phyloP scores from a whole-genome alignment of 441 rosid species.

The Adansonia gregorii region DNA sequence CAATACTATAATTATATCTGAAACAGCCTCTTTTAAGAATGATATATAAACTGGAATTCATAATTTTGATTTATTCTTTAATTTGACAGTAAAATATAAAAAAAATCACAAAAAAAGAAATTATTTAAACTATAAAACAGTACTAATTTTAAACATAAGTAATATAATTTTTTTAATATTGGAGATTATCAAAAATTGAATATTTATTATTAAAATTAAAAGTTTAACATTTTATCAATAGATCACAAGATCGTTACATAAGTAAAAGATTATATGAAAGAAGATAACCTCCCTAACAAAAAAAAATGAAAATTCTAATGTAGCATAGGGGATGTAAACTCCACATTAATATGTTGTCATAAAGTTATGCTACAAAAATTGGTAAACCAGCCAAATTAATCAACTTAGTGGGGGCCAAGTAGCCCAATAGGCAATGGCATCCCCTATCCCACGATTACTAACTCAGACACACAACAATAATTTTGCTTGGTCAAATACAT shows the following conservation, averaged over 20 bases:
- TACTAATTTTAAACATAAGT: neutral
- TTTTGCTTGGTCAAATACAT: constrained; percentile 18
- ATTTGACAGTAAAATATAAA: neutral
- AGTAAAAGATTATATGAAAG: neutral
- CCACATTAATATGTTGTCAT: neutral
- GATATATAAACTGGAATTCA: neutral
- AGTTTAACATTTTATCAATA: no score
- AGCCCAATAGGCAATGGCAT: neutral
- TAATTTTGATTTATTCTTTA: neutral
- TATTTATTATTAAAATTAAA: no score
- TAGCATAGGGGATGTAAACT: neutral
- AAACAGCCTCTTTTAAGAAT: neutral
- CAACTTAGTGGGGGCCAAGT: neutral
- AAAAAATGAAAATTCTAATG: neutral
- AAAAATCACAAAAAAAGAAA: neutral
- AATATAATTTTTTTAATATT: no score
- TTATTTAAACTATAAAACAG: no score
- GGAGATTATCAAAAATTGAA: no score
- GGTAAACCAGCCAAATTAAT: constrained; percentile 1
- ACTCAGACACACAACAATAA: neutral
- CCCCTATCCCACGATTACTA: neutral
- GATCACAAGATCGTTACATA: no score
- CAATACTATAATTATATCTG: neutral
- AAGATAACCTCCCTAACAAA: neutral
- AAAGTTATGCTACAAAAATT: neutral